Evolutionary conservation across 1,139 yeast species (phyloP).

Genomic region (Pneumocystis murina): DNA sequence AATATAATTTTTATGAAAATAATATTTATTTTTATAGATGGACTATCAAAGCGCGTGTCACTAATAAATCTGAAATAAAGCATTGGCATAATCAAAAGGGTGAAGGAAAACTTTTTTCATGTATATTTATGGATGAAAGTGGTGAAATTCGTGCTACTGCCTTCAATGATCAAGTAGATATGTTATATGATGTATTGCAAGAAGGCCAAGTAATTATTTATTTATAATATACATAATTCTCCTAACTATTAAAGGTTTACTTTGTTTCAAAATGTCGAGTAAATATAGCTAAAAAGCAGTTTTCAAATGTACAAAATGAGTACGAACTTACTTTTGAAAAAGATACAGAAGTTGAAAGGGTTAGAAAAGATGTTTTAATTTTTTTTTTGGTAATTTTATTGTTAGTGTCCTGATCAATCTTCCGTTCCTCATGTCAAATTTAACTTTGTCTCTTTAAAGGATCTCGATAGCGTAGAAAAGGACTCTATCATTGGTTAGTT

Average conservation of each 20-base stretch:
- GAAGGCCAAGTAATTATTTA: constrained; percentile 45
- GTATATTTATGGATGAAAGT: constrained; percentile 80
- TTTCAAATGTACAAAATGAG: constrained; percentile 70
- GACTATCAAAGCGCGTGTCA: constrained; percentile 86
- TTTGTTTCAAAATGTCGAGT: constrained; percentile 71
- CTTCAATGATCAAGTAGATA: constrained; percentile 75
- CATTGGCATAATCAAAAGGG: constrained; percentile 80
- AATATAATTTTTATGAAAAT: not conserved
- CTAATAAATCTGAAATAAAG: constrained; percentile 74
- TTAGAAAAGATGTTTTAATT: constrained; percentile 16
- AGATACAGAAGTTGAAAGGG: constrained; percentile 53
- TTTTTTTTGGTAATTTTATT: not conserved
- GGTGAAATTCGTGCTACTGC: constrained; percentile 96
- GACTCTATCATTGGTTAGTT: constrained; percentile 33
- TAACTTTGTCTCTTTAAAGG: constrained; percentile 56
- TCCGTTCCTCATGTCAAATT: constrained; percentile 65
- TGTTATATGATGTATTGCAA: constrained; percentile 54
- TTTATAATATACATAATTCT: not conserved
- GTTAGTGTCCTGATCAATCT: constrained; percentile 38
- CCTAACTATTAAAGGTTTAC: constrained; percentile 35
- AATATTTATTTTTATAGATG: constrained; percentile 27
- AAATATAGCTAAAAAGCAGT: constrained; percentile 72
- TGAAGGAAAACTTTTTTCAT: constrained; percentile 79
- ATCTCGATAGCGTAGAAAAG: constrained; percentile 51
- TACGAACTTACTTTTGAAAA: constrained; percentile 74